Conservation (phyloP, 2,329 filamentous ascomycete genomes). For the Colletotrichum sp. region DNA sequence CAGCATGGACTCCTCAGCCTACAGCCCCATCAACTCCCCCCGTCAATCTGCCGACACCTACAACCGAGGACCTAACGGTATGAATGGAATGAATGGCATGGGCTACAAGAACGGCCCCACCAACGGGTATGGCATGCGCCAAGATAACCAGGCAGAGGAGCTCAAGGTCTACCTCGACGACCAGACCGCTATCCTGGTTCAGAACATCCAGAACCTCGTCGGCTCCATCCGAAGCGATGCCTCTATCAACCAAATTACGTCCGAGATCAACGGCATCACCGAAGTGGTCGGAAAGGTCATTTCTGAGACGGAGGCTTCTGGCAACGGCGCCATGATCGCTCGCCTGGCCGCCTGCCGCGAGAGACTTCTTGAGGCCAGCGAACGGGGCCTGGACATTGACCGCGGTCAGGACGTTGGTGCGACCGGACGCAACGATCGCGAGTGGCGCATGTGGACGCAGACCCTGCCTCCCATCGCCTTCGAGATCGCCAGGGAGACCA, state of each 20-base stretch:
- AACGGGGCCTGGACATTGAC: slow-evolving; percentile 66
- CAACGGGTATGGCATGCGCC: slow-evolving; percentile 45
- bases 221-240: slow-evolving; percentile 71
- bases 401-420: slow-evolving; percentile 65
- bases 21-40: slow-evolving; percentile 76
- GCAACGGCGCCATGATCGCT: slow-evolving; percentile 56
- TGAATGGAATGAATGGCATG: slow-evolving; percentile 42
- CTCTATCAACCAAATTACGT: slow-evolving; percentile 67
- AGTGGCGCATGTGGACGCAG: slow-evolving; percentile 70
- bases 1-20: slow-evolving; percentile 75
- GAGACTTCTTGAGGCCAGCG: slow-evolving; percentile 67
- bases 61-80: slow-evolving; percentile 35
- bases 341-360: slow-evolving; percentile 68
- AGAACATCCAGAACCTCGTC: slow-evolving; percentile 83
- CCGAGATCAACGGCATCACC: slow-evolving; percentile 74
- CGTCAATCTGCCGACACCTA: slow-evolving; percentile 59
- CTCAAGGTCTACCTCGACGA: slow-evolving; percentile 80
- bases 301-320: slow-evolving; percentile 64
- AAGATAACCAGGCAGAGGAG: slow-evolving; percentile 52
- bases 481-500: slow-evolving; percentile 81
- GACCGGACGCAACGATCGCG: slow-evolving; percentile 54
- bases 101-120: slow-evolving; percentile 35
- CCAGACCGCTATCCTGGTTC: slow-evolving; percentile 79
- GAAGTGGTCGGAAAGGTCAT: slow-evolving; percentile 75
- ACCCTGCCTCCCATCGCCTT: slow-evolving; percentile 85